phyloP scores from a whole-genome alignment of 306 rosid species.

The Vigna hirtella region DNA sequence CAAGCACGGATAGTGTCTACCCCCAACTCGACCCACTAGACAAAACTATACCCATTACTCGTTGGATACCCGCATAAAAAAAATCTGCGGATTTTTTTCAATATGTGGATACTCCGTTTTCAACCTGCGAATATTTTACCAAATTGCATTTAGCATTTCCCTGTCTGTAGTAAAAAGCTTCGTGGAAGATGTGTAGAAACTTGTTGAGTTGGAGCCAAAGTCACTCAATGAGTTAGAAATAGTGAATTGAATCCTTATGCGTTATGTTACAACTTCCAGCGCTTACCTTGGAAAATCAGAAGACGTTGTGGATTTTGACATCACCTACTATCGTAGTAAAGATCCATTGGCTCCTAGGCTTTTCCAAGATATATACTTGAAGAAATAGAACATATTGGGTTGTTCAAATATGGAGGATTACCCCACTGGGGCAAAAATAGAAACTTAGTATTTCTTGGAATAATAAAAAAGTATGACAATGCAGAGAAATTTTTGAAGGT shows the following conservation, averaged over 20 bases:
- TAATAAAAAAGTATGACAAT: slow-evolving; percentile 47
- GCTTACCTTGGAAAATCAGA: slow-evolving; percentile 65
- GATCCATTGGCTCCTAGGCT: slow-evolving; percentile 65
- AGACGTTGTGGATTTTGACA: slow-evolving; percentile 64
- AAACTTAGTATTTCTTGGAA: slow-evolving; percentile 60
- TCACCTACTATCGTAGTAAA: slow-evolving; percentile 67
- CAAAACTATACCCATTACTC: too few species aligned
- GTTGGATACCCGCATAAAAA: too few species aligned
- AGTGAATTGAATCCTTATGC: slow-evolving; percentile 67
- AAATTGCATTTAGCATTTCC: slow-evolving; percentile 60
- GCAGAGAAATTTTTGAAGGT: slow-evolving; percentile 48
- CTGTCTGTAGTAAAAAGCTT: slow-evolving; percentile 50
- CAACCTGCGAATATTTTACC: slow-evolving; percentile 42
- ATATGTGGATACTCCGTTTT: too few species aligned
- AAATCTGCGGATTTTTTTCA: too few species aligned
- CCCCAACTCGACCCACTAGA: accelerated
- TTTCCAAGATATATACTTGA: slow-evolving; percentile 56
- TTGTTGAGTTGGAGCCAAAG: slow-evolving; percentile 56
- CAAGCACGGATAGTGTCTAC: too few species aligned
- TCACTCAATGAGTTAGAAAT: slow-evolving; percentile 63
- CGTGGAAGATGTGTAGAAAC: slow-evolving; percentile 64
- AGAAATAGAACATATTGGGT: slow-evolving; percentile 68
- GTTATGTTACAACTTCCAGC: slow-evolving; percentile 64
- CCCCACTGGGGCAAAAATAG: slow-evolving; percentile 80
- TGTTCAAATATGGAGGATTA: slow-evolving; percentile 66